A percentile compares a stretch with the other conserved stretches of the same genome.
phyloP scores from a whole-genome alignment of 2,329 filamentous ascomycete species.

The Talaromyces funiculosus region DNA sequence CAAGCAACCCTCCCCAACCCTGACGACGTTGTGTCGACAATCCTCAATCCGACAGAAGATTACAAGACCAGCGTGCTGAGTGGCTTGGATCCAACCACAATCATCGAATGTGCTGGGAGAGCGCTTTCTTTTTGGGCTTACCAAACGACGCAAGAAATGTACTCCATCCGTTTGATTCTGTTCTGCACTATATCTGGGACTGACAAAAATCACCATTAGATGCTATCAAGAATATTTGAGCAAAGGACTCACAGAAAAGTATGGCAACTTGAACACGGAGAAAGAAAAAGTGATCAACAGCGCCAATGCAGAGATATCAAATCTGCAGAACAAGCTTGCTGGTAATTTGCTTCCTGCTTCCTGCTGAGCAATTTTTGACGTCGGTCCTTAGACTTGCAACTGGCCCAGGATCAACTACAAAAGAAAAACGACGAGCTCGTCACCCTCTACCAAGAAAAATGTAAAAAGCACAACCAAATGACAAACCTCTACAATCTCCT shows the following conservation, averaged over 20 bases:
- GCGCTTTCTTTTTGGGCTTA: conserved; percentile 33
- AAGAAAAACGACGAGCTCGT: conserved; percentile 68
- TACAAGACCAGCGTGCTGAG: conserved; percentile 84
- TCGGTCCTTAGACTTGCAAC: conserved; percentile 48
- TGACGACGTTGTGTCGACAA: conserved; percentile 67
- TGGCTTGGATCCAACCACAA: conserved; percentile 70
- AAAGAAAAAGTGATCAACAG: conserved; percentile 70
- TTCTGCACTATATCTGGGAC: not conserved
- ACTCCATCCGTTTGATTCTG: conserved; percentile 12
- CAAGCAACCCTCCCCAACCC: conserved; percentile 60
- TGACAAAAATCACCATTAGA: conserved; percentile 34
- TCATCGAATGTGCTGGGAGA: conserved; percentile 58
- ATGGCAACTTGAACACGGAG: conserved; percentile 56
- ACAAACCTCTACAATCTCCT: conserved; percentile 57
- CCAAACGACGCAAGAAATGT: conserved; percentile 78
- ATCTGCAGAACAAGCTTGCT: conserved; percentile 59
- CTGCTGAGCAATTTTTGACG: not conserved
- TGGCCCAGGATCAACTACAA: conserved; percentile 58
- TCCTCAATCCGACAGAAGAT: conserved; percentile 74
- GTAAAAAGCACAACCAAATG: conserved; percentile 60
- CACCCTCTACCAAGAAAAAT: conserved; percentile 64
- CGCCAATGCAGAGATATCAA: conserved; percentile 66
- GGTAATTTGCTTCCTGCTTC: conserved; percentile 37
- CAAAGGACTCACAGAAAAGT: conserved; percentile 68
- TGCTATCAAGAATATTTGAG: conserved; percentile 72